Base-by-base conservation (phyloP, 2,329 filamentous ascomycete genomes). In the Pseudodiploospora longispora region DNA sequence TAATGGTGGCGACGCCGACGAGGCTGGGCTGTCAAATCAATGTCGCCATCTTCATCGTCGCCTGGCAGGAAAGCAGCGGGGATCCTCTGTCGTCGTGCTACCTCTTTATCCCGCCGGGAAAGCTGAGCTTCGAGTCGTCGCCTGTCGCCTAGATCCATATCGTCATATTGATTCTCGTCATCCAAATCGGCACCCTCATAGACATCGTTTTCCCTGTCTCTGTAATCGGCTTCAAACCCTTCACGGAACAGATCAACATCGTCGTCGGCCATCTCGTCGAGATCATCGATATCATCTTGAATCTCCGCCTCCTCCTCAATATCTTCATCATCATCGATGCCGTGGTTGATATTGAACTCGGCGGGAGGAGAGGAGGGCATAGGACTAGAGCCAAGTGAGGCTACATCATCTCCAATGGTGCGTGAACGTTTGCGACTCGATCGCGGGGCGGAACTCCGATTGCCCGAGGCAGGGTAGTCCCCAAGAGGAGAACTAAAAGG, bases 1-100 rank as follows among this genome's bases (percentile, higher is more conserved):
- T 97, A 98, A 55, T 85, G 80, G 65, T 93, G 87, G 54, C 93
- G 82, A 42, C 87, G 82, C 52, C 91, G 82, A 43, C 90, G 82
- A 27, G 87, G 88, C 63, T 95, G 89, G 28, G 83, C 81, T 27
- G 88, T 88, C 27, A 97, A 74, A 59, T 97, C 90, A 49, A 90
- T 74, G 45, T 93, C 80, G 40, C 80, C 85, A 52, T 93, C 89
- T 4, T 93, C 88, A 48, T 91, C 88, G 30, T 95, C 91, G 30
- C 85, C 84, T 6, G 80, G 80, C 34, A 91, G 68, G 56, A 88
- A 91, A 6, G 84, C 86, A 29, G 76, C 76, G 3, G 85, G 85
- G 57, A 86, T 80, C 39, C 78, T 71, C 52, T 82, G 76, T 51
- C 80, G 69, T 44, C 83, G 76, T 27, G 77, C 78, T 37, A 87